Conservation (phyloP, 2,329 filamentous ascomycete genomes). For the Phyllosticta citribraziliensis region DNA sequence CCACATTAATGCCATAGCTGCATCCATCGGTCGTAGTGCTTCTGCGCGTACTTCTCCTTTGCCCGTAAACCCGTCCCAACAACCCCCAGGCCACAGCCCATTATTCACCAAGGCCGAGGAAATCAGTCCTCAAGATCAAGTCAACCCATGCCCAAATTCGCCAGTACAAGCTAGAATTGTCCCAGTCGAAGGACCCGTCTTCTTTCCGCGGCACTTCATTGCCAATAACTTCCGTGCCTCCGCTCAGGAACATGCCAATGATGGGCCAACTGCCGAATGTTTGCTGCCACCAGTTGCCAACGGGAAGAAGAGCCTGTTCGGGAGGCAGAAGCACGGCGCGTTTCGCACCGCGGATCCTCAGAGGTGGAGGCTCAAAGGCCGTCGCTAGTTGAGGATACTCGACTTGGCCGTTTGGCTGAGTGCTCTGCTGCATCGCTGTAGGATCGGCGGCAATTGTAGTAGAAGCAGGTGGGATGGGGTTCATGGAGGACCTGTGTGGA, state of each 20-base stretch:
- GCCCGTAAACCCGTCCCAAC: background rate
- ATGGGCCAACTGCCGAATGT: constrained; percentile 41
- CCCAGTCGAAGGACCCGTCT: constrained; percentile 68
- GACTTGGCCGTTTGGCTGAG: constrained; percentile 10
- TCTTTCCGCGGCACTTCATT: constrained; percentile 64
- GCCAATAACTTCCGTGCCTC: constrained; percentile 55
- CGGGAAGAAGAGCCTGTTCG: constrained; percentile 39
- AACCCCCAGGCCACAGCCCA: constrained; percentile 17
- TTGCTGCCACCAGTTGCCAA: constrained; percentile 31
- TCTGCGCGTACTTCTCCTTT: background rate
- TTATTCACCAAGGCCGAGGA: constrained; percentile 49
- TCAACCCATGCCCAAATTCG: constrained; percentile 50
- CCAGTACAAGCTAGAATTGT: constrained; percentile 52
- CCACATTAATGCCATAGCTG: background rate
- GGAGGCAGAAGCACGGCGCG: constrained; percentile 32
- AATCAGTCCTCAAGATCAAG: constrained; percentile 46
- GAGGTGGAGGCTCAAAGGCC: constrained; percentile 20
- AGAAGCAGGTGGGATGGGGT: constrained; percentile 18
- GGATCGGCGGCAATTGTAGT: constrained; percentile 14
- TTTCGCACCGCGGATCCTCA: constrained; percentile 27
- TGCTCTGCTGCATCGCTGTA: background rate
- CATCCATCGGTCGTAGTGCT: background rate
- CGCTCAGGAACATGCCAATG: constrained; percentile 35
- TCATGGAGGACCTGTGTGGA: constrained; percentile 12
- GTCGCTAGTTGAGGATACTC: constrained; percentile 5